These are phyloP conservation scores for Sutorius australiensis DNA, from an alignment of 768 basidiomycete genomes.

Conservation along the genomic window DNA sequence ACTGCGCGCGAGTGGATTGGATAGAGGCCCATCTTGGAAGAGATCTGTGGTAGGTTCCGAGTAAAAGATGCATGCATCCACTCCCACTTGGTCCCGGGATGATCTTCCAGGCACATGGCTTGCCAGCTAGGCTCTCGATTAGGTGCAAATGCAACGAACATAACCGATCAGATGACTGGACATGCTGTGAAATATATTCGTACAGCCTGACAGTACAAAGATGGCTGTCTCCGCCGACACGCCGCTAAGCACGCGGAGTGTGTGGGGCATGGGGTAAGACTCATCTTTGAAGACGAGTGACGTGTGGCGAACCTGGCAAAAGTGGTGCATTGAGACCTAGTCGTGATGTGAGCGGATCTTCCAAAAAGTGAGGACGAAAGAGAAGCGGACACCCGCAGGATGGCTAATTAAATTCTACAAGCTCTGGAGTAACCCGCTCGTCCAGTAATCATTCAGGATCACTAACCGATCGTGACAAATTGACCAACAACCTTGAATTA, in stretches of 20 bases:
- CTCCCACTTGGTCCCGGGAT: background rate
- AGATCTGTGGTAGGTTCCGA: conserved; percentile 1
- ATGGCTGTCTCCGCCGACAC: conserved; percentile 22
- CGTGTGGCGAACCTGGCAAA: conserved; percentile 4
- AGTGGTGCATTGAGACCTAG: background rate
- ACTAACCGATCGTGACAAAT: background rate
- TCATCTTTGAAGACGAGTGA: background rate
- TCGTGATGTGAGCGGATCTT: conserved; percentile 20
- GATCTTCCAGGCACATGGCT: conserved; percentile 16
- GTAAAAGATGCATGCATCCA: background rate
- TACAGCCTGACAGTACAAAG: conserved; percentile 19
- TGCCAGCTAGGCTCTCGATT: conserved; percentile 9
- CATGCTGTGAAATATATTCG: conserved; percentile 15
- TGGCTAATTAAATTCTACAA: background rate
- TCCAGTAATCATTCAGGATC: background rate
- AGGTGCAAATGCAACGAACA: conserved; percentile 1
- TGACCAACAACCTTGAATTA: background rate
- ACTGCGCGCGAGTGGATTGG: background rate
- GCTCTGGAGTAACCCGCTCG: background rate
- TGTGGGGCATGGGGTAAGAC: conserved; percentile 29
- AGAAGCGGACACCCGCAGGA: conserved; percentile 12
- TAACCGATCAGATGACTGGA: conserved; percentile 4
- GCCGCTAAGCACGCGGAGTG: conserved; percentile 11
- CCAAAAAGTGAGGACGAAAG: conserved; percentile 8
- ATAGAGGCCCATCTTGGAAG: background rate